A percentile compares a stretch with the other conserved stretches of the same genome.
These are phyloP conservation scores for Colletotrichum sidae DNA, from an alignment of 2,329 filamentous ascomycete species.

Conservation along the genomic window DNA sequence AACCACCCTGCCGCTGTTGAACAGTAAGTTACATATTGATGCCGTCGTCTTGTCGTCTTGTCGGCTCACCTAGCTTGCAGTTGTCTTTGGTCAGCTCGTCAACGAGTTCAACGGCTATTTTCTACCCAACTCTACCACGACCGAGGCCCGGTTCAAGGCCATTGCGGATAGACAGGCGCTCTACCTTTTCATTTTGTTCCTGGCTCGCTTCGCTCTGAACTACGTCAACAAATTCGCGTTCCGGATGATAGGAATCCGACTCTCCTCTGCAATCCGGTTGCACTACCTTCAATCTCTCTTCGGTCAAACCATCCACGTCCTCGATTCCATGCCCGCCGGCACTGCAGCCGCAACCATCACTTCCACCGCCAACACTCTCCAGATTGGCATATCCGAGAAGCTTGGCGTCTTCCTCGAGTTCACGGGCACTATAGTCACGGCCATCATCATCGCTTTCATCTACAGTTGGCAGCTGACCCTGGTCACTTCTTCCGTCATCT, in stretches of 20 bases:
- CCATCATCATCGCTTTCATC: slow-evolving; percentile 66
- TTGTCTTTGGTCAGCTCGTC: slow-evolving; percentile 53
- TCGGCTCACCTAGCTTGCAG: slow-evolving; percentile 5
- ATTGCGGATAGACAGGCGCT: slow-evolving; percentile 62
- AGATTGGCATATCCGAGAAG: slow-evolving; percentile 74
- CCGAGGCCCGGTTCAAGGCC: slow-evolving; percentile 52
- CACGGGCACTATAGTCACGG: slow-evolving; percentile 61
- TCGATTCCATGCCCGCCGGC: slow-evolving; percentile 74
- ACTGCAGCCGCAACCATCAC: slow-evolving; percentile 73
- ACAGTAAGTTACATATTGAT: slow-evolving; percentile 60
- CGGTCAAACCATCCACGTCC: slow-evolving; percentile 73
- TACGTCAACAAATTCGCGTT: slow-evolving; percentile 73
- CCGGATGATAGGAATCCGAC: slow-evolving; percentile 70
- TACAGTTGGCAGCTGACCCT: slow-evolving; percentile 71
- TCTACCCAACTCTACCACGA: slow-evolving; percentile 46
- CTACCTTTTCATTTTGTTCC: slow-evolving; percentile 78
- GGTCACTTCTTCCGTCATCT: slow-evolving; percentile 66
- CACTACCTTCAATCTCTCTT: slow-evolving; percentile 75
- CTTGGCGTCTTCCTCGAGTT: slow-evolving; percentile 70
- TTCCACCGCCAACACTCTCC: slow-evolving; percentile 71
- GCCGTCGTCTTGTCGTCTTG: background rate
- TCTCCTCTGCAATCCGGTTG: slow-evolving; percentile 71
- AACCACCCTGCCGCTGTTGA: slow-evolving; percentile 69
- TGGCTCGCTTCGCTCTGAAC: slow-evolving; percentile 72
- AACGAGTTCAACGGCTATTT: slow-evolving; percentile 61